Percentiles rank a stretch among this genome's conserved stretches.
These are phyloP conservation scores for Aspergillus chevalieri DNA, from an alignment of 2,329 filamentous ascomycete species.

Conservation along the genomic window DNA sequence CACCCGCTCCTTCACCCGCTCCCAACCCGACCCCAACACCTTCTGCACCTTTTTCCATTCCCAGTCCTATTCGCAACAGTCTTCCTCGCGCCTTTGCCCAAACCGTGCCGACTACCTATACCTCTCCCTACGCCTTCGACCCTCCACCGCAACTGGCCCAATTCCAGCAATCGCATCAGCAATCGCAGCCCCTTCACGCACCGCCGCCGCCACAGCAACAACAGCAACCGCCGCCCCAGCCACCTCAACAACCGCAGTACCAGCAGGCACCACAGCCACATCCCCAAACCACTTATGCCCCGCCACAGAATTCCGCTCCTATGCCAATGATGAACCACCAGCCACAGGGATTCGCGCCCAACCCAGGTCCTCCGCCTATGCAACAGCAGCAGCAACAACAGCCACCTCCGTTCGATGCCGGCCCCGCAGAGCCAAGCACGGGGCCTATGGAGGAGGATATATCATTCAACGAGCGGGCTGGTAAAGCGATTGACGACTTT, in stretches of 20 bases:
- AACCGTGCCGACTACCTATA: constrained; percentile 31
- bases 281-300: background rate
- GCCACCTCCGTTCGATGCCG: constrained; percentile 10
- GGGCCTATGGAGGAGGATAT: constrained; percentile 22
- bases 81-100: constrained; percentile 36
- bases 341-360: constrained; percentile 9
- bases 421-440: constrained; percentile 14
- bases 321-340: constrained; percentile 5
- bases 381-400: constrained; percentile 2
- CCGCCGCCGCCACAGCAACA: constrained; percentile 11
- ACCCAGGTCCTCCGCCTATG: constrained; percentile 3
- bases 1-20: constrained; percentile 24
- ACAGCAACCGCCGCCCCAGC: constrained; percentile 4
- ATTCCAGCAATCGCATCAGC: constrained; percentile 24
- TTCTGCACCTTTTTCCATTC: constrained; percentile 26
- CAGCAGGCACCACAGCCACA: constrained; percentile 1
- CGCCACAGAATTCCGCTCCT: constrained; percentile 8
- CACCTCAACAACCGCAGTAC: constrained; percentile 15
- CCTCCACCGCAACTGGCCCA: constrained; percentile 29
- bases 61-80: constrained; percentile 32
- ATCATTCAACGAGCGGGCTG: constrained; percentile 36
- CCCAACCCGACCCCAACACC: constrained; percentile 20
- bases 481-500: constrained; percentile 41
- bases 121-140: constrained; percentile 36
- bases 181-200: constrained; percentile 12